These are phyloP conservation scores for Termitomyces sp. DNA, from an alignment of 768 basidiomycete species.

Conservation along the genomic window DNA sequence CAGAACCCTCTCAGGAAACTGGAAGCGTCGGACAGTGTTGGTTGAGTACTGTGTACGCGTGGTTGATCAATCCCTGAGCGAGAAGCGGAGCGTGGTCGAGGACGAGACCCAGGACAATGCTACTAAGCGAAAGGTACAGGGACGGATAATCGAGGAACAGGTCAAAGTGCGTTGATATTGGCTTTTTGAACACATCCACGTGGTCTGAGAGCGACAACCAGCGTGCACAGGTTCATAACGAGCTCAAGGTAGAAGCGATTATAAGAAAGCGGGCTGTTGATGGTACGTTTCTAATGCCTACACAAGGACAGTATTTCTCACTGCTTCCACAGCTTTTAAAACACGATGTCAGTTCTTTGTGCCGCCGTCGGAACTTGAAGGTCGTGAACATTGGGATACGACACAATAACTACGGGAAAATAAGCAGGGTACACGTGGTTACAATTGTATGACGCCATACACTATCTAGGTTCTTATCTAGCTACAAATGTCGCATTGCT, in stretches of 20 bases:
- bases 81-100: slow-evolving; percentile 46
- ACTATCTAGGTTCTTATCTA: background rate
- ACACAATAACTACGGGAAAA: slow-evolving; percentile 13
- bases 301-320: slow-evolving; percentile 2
- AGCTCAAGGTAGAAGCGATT: slow-evolving; percentile 67
- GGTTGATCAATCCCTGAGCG: slow-evolving; percentile 57
- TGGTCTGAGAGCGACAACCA: slow-evolving; percentile 22
- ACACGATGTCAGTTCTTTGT: slow-evolving; percentile 77
- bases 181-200: background rate
- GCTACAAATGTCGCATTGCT: background rate
- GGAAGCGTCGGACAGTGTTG: slow-evolving; percentile 70
- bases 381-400: slow-evolving; percentile 50
- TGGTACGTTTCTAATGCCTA: slow-evolving; percentile 38
- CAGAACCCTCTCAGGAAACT: slow-evolving; percentile 39
- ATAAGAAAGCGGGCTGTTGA: slow-evolving; percentile 65
- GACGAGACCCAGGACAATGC: slow-evolving; percentile 37
- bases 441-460: slow-evolving; percentile 12
- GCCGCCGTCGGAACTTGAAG: slow-evolving; percentile 60
- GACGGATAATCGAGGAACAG: slow-evolving; percentile 56
- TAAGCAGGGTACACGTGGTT: background rate
- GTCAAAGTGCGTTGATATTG: slow-evolving; percentile 48
- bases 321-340: slow-evolving; percentile 52
- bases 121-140: slow-evolving; percentile 47
- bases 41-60: slow-evolving; percentile 72
- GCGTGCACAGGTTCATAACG: slow-evolving; percentile 74